Percentiles rank a stretch among this genome's conserved stretches.
Evolutionary conservation across 345 rosid species (phyloP).

Genomic region (Heritiera fomes): DNA sequence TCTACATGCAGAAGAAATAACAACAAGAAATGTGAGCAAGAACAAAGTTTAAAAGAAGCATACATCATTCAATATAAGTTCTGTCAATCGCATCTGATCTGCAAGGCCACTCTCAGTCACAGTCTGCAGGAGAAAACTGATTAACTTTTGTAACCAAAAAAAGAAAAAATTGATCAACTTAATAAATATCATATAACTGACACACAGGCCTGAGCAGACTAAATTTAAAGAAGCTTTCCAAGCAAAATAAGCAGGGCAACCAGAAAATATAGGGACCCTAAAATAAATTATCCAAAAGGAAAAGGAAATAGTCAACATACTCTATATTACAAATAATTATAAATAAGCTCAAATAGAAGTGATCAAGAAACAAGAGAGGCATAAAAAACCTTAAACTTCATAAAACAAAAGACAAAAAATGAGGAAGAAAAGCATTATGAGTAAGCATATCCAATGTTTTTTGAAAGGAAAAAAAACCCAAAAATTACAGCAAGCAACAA

Average conservation of each 20-base stretch:
- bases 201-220: neutral
- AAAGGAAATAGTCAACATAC: neutral
- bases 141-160: neutral
- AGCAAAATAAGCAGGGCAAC: neutral
- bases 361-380: neutral
- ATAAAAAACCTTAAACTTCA: neutral
- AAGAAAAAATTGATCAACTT: slow-evolving; percentile 16
- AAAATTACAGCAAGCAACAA: neutral
- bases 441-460: neutral
- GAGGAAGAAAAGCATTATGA: neutral
- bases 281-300: neutral
- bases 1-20: neutral
- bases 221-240: neutral
- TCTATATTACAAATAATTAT: neutral
- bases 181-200: neutral
- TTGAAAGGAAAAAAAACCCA: neutral
- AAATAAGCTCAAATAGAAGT: neutral
- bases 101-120: slow-evolving; percentile 85
- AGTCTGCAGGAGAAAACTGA: slow-evolving; percentile 46
- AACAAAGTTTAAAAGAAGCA: slow-evolving; percentile 26
- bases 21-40: neutral
- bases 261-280: neutral
- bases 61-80: slow-evolving; percentile 78
- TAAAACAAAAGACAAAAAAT: neutral
- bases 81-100: slow-evolving; percentile 85